These are phyloP conservation scores for Penicillium sp. DNA, from an alignment of 2,329 filamentous ascomycete genomes.

Conservation along the genomic window DNA sequence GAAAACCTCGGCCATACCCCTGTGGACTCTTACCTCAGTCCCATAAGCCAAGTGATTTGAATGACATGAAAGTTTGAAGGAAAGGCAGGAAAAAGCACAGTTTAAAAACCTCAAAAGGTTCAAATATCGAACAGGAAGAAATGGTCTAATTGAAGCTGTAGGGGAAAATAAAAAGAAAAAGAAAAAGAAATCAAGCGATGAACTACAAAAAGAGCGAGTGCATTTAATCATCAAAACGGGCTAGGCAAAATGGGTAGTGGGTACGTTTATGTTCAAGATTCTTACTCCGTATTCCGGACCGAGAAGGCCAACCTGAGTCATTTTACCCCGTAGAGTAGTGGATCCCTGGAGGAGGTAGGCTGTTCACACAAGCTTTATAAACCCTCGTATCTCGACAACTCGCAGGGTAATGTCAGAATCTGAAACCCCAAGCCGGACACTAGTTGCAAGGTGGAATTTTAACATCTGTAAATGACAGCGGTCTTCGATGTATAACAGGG, in stretches of 20 bases:
- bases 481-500: neutral
- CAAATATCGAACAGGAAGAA: no score
- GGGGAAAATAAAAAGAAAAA: neutral
- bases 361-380: neutral
- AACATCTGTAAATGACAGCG: neutral
- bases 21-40: neutral
- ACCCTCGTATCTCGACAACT: neutral
- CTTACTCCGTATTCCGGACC: neutral
- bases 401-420: neutral
- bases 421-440: neutral
- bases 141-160: no score
- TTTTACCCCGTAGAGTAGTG: neutral
- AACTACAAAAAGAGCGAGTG: neutral
- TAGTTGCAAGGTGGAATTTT: neutral
- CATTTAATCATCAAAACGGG: neutral
- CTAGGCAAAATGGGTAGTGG: neutral
- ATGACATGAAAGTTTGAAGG: neutral
- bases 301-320: neutral
- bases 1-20: neutral
- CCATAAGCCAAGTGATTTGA: neutral
- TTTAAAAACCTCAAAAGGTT: no score
- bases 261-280: neutral
- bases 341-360: neutral
- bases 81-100: no score
- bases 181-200: neutral